Evolutionary conservation across 1,139 yeast species (phyloP).

Genomic region (Candida neerlandica): DNA sequence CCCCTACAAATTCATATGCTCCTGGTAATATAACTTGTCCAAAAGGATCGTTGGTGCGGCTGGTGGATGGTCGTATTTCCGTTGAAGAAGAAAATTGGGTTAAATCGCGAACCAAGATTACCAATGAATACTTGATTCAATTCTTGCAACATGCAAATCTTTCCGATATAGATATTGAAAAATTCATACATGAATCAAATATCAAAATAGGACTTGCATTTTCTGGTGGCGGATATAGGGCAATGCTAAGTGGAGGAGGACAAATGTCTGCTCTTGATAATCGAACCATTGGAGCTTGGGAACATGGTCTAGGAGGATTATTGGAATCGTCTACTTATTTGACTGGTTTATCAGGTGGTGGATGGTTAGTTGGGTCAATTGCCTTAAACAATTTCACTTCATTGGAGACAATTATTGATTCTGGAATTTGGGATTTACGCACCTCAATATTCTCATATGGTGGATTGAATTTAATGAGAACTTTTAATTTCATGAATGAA

Average conservation of each 20-base stretch:
- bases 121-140: constrained; percentile 34
- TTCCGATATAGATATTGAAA: constrained; percentile 34
- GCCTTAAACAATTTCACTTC: constrained; percentile 42
- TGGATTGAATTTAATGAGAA: constrained; percentile 37
- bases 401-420: constrained; percentile 30
- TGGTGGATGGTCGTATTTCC: neutral
- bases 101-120: constrained; percentile 11
- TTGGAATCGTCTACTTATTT: constrained; percentile 41
- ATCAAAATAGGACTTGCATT: constrained; percentile 40
- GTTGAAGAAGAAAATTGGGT: constrained; percentile 1
- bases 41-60: constrained; percentile 2
- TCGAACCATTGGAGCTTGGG: constrained; percentile 27
- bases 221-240: constrained; percentile 50
- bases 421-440: constrained; percentile 41
- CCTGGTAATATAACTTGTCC: neutral
- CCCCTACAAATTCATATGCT: constrained; percentile 1
- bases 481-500: constrained; percentile 20
- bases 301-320: constrained; percentile 41
- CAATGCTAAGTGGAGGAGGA: constrained; percentile 49
- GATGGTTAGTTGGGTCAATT: constrained; percentile 44
- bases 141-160: constrained; percentile 39
- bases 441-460: constrained; percentile 43
- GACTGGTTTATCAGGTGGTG: constrained; percentile 47
- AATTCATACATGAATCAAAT: constrained; percentile 28
- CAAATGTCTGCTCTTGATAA: constrained; percentile 39